phyloP scores from a whole-genome alignment of 805 yeast genomes.

The Kazachstania psychrophila region DNA sequence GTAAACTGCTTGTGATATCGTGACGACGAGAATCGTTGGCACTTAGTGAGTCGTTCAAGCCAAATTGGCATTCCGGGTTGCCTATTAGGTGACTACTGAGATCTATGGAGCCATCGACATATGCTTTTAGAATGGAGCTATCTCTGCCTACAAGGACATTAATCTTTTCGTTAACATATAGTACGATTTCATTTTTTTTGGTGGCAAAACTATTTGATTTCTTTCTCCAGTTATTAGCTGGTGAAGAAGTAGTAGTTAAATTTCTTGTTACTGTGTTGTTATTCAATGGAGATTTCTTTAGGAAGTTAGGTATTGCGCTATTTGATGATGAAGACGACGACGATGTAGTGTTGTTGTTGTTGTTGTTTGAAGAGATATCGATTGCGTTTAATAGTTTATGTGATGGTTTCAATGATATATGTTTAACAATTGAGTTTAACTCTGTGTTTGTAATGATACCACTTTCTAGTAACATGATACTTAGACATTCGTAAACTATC shows the following conservation, averaged over 20 bases:
- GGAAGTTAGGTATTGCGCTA: background rate
- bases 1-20: conserved; percentile 13
- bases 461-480: conserved; percentile 43
- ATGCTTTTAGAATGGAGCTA: conserved; percentile 56
- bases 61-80: conserved; percentile 75
- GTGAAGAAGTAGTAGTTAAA: background rate
- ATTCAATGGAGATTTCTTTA: background rate
- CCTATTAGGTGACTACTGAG: conserved; percentile 71
- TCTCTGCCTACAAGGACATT: conserved; percentile 58
- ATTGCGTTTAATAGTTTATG: background rate
- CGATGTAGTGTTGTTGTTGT: background rate
- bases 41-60: conserved; percentile 49
- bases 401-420: conserved; percentile 19
- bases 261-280: background rate
- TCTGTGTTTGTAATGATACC: conserved; percentile 26
- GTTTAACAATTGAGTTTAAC: conserved; percentile 16
- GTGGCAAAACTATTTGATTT: background rate
- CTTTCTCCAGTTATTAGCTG: background rate
- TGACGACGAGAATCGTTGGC: background rate
- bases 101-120: conserved; percentile 66
- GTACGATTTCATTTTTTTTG: conserved; percentile 68
- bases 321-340: background rate
- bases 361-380: background rate
- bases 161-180: conserved; percentile 69
- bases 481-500: conserved; percentile 65